phyloP scores from a whole-genome alignment of 176 grass and related monocot genomes.

The Cocos nucifera region DNA sequence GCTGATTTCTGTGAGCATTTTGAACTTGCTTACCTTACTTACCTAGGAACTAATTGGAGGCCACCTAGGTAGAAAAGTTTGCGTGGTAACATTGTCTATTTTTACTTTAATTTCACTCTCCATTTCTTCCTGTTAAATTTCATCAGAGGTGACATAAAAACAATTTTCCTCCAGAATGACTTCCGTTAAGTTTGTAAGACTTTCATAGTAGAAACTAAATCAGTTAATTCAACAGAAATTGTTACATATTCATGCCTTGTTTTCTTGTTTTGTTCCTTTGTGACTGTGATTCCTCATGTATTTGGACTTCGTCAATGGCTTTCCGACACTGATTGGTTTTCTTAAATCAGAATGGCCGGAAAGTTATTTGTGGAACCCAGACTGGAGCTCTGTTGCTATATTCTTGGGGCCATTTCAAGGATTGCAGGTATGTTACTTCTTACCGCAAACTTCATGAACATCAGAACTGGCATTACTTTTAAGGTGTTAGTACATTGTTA shows the following conservation, averaged over 20 bases:
- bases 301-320: background rate
- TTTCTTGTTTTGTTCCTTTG: too few species aligned
- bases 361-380: slow-evolving; percentile 84
- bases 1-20: background rate
- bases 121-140: background rate
- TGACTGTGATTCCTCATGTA: background rate
- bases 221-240: too few species aligned
- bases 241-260: too few species aligned
- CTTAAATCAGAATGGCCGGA: slow-evolving; percentile 33
- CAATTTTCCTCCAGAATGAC: background rate
- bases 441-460: background rate
- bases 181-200: background rate
- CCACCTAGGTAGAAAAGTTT: too few species aligned
- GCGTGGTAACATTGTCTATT: background rate
- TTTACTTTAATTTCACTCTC: background rate
- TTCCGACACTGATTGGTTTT: background rate
- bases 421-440: slow-evolving; percentile 58
- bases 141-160: background rate
- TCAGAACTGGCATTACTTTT: too few species aligned
- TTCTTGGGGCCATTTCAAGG: slow-evolving; percentile 94
- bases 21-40: too few species aligned
- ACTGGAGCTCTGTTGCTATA: slow-evolving; percentile 75
- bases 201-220: too few species aligned
- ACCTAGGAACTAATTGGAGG: too few species aligned
- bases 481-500: too few species aligned